Evolutionary conservation across 2,329 filamentous ascomycete species (phyloP).

Genomic region (Claviceps sp.): DNA sequence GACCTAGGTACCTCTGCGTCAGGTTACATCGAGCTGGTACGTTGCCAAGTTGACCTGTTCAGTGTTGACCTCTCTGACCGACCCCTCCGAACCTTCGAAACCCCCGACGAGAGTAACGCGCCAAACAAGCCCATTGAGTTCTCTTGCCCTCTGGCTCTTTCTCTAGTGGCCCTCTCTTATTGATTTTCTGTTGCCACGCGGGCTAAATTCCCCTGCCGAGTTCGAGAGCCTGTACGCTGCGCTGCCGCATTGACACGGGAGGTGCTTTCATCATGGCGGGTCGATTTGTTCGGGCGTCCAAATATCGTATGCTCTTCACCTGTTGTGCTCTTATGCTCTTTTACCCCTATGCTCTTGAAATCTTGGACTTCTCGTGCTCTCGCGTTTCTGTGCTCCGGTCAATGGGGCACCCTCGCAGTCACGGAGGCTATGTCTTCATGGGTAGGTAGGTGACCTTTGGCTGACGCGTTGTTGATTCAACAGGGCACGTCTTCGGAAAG

Average conservation of each 20-base stretch:
- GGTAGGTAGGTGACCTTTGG: neutral
- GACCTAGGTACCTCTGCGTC: too few relatives aligned
- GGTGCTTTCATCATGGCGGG: conserved; percentile 36
- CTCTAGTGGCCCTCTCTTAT: neutral
- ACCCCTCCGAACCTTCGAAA: too few relatives aligned
- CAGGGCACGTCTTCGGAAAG: conserved; percentile 97
- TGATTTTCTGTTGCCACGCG: neutral
- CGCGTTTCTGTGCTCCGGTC: too few relatives aligned
- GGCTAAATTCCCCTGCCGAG: neutral
- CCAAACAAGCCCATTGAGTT: conserved; percentile 1
- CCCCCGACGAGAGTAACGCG: too few relatives aligned
- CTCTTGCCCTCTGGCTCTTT: conserved; percentile 4
- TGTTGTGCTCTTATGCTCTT: neutral
- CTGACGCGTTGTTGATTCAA: neutral
- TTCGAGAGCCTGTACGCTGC: neutral
- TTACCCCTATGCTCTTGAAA: neutral
- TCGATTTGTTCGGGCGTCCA: conserved; percentile 55
- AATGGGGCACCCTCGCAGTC: neutral
- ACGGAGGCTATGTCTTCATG: neutral
- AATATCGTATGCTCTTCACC: conserved; percentile 45
- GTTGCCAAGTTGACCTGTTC: neutral
- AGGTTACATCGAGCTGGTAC: too few relatives aligned
- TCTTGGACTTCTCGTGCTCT: too few relatives aligned
- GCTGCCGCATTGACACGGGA: conserved; percentile 5
- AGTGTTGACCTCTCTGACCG: neutral